These are phyloP conservation scores for Daldinia decipiens DNA, from an alignment of 495 filamentous ascomycete genomes.

Conservation along the genomic window DNA sequence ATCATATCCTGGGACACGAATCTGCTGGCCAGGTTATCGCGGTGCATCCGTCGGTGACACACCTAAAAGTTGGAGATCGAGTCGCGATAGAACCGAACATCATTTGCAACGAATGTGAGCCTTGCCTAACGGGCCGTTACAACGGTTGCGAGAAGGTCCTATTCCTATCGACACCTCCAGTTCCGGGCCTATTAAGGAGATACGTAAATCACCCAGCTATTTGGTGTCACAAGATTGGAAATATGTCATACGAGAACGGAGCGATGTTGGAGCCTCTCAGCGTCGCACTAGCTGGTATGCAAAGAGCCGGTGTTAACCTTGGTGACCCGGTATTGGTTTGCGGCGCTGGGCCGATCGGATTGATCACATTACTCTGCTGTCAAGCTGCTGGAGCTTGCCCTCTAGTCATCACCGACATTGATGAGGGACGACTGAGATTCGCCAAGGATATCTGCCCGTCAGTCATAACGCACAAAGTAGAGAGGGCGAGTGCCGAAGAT, in stretches of 20 bases:
- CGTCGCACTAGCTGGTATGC: slow-evolving; percentile 84
- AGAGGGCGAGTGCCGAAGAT: slow-evolving; percentile 74
- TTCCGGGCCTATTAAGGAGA: slow-evolving; percentile 85
- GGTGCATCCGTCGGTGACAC: slow-evolving; percentile 79
- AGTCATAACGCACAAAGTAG: slow-evolving; percentile 81
- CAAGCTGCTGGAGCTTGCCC: slow-evolving; percentile 86
- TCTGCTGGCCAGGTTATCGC: slow-evolving; percentile 86
- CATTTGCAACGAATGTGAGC: slow-evolving; percentile 87
- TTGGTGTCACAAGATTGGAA: slow-evolving; percentile 92
- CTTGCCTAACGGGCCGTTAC: slow-evolving; percentile 89
- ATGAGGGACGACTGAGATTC: slow-evolving; percentile 82
- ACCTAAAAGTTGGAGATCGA: slow-evolving; percentile 81
- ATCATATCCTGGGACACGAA: slow-evolving; percentile 93
- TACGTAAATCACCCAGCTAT: slow-evolving; percentile 93
- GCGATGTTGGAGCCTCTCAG: slow-evolving; percentile 87
- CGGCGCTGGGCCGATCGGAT: slow-evolving; percentile 89
- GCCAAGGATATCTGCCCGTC: slow-evolving; percentile 79
- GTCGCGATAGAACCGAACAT: slow-evolving; percentile 93
- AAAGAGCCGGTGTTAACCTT: slow-evolving; percentile 78
- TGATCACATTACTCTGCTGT: slow-evolving; percentile 84
- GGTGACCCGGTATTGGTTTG: slow-evolving; percentile 88
- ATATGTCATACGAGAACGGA: slow-evolving; percentile 89
- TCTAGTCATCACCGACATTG: slow-evolving; percentile 91
- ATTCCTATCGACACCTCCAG: slow-evolving; percentile 89
- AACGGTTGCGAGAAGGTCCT: slow-evolving; percentile 87